A percentile compares a stretch with the other conserved stretches of the same genome.
Conservation (phyloP, 2,329 filamentous ascomycete genomes). For the Scytalidium lignicola region DNA sequence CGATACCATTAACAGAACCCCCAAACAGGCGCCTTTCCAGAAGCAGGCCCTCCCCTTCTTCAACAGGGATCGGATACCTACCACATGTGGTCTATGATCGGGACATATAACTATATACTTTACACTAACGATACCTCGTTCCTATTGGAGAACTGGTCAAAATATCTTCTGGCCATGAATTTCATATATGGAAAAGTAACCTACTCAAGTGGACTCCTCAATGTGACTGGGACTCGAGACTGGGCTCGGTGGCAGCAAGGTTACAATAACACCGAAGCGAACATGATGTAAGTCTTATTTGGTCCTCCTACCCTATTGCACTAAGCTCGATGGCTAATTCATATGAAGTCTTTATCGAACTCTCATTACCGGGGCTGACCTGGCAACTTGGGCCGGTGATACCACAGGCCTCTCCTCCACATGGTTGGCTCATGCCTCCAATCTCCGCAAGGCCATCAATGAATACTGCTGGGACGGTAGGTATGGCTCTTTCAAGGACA, state of each 20-base stretch:
- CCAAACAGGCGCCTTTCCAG: slow-evolving; percentile 16
- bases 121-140: slow-evolving; percentile 40
- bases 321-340: background rate
- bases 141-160: slow-evolving; percentile 36
- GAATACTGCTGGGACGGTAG: slow-evolving; percentile 38
- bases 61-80: slow-evolving; percentile 15
- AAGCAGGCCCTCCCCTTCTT: slow-evolving; percentile 20
- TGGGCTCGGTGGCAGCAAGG: slow-evolving; percentile 41
- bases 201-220: slow-evolving; percentile 30
- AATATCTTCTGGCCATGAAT: slow-evolving; percentile 42
- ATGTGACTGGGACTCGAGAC: slow-evolving; percentile 38
- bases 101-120: slow-evolving; percentile 46
- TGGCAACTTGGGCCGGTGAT: slow-evolving; percentile 36
- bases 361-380: slow-evolving; percentile 37
- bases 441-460: slow-evolving; percentile 29
- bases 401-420: slow-evolving; percentile 31
- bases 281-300: slow-evolving; percentile 31
- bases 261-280: slow-evolving; percentile 39
- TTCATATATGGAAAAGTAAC: slow-evolving; percentile 37
- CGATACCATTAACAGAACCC: slow-evolving; percentile 13
- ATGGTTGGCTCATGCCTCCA: slow-evolving; percentile 26
- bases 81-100: slow-evolving; percentile 44
- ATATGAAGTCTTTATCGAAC: slow-evolving; percentile 37
- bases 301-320: background rate
- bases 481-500: slow-evolving; percentile 37